Evolutionary conservation across 768 basidiomycete species (phyloP), one percentile per base, ranked within the genome.

Genomic region (Rhodotorula toruloides): DNA sequence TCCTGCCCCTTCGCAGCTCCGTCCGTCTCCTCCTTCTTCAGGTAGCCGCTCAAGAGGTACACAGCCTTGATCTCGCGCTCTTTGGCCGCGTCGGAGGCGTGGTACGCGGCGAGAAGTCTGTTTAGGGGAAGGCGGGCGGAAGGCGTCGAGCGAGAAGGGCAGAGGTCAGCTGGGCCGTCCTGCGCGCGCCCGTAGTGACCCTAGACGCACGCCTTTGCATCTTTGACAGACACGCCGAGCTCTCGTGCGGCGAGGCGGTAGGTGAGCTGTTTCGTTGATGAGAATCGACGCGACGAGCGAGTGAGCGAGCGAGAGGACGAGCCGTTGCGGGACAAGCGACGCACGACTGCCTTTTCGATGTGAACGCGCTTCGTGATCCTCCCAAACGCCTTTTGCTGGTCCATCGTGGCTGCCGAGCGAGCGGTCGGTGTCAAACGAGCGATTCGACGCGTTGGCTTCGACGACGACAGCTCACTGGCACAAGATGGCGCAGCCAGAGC

Each of bases 171-270:
- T 32, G 25, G 14, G 0, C n/a, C n/a, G n/a, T n/a, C n/a, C n/a
- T n/a, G n/a, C n/a, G n/a, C n/a, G n/a, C n/a, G n/a, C n/a, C n/a
- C n/a, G n/a, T n/a, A n/a, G n/a, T n/a, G n/a, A 34, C 46, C 27
- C 17, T 4, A 5, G 16, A 27, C 65, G 44, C 31, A 67, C 66
- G 36, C 22, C 29, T 67, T 67, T 22, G 66, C 42, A 1, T 67
- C 37, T 16, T 40, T 43, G 42, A 67, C 66, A 1, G 66, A 40
- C 31, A 62, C 6, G n/a, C 66, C 61, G 12, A 62, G 50, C 25
- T 67, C 66, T 44, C 66, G 60, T 14, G 66, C 49, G 9, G 53
- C n/a, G 25, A 67, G 37, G 31, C 66, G 43, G 50, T 67, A 67
- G 16, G 66, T 62, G 27, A 67, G 57, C 66, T 67, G 66, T 29